Percentiles rank a stretch among this genome's conserved stretches.
Conservation (phyloP, 306 rosid genomes). For the Vigna radiata region DNA sequence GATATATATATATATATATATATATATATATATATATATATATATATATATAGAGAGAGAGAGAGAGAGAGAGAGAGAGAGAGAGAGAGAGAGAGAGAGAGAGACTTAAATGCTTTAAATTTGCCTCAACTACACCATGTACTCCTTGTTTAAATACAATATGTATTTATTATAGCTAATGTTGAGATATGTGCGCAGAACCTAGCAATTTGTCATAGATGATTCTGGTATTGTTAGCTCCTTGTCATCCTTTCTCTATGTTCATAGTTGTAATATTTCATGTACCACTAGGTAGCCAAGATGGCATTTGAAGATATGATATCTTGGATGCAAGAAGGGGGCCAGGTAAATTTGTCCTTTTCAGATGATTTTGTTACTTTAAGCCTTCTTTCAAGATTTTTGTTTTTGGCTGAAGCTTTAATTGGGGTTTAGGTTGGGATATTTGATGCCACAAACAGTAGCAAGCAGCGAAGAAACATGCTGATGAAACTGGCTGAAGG, state of each 20-base stretch:
- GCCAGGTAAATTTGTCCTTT: constrained; percentile 76
- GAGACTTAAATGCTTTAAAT: background rate
- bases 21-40: too few relatives aligned
- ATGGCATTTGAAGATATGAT: constrained; percentile 99
- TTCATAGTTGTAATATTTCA: constrained; percentile 76
- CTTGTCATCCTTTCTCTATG: constrained; percentile 60
- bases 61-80: too few relatives aligned
- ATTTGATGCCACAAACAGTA: constrained; percentile 98
- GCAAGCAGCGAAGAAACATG: constrained; percentile 83
- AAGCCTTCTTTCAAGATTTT: constrained; percentile 24
- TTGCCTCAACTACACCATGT: background rate
- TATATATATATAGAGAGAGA: too few relatives aligned
- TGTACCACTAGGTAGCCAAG: constrained; percentile 96
- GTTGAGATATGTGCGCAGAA: background rate
- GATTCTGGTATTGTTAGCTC: constrained; percentile 52
- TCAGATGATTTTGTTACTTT: constrained; percentile 34
- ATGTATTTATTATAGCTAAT: background rate
- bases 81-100: too few relatives aligned
- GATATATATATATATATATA: too few relatives aligned
- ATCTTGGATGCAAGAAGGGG: constrained; percentile 99
- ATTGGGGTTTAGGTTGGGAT: constrained; percentile 81
- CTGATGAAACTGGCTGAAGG: constrained; percentile 98
- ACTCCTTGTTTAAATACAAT: background rate
- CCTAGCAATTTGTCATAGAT: constrained; percentile 31
- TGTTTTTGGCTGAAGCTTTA: constrained; percentile 31